phyloP scores from a whole-genome alignment of 805 yeast genomes.

The Teunomyces funiuensis region DNA sequence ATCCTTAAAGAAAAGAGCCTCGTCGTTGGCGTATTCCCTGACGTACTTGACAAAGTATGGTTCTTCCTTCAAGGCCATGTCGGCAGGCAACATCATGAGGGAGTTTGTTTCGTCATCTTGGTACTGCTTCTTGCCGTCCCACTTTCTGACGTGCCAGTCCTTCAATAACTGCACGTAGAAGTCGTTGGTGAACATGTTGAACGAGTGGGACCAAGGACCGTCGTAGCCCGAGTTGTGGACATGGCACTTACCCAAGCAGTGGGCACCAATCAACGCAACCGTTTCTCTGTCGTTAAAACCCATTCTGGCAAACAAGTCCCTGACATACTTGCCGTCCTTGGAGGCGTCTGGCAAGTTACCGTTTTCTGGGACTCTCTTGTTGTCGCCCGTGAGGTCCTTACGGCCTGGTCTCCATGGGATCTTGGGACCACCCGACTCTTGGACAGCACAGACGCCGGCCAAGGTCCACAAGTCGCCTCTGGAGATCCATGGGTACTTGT shows the following conservation, averaged over 20 bases:
- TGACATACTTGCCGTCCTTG: slow-evolving; percentile 44
- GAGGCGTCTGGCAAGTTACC: slow-evolving; percentile 54
- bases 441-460: slow-evolving; percentile 66
- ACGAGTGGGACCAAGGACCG: slow-evolving; percentile 43
- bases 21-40: slow-evolving; percentile 49
- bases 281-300: slow-evolving; percentile 41
- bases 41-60: slow-evolving; percentile 44
- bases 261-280: slow-evolving; percentile 45
- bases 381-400: slow-evolving; percentile 29
- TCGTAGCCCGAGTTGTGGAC: slow-evolving; percentile 36
- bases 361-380: slow-evolving; percentile 39
- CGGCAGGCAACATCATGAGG: slow-evolving; percentile 61
- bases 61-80: slow-evolving; percentile 52
- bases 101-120: slow-evolving; percentile 39
- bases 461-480: slow-evolving; percentile 72
- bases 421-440: slow-evolving; percentile 64
- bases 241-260: slow-evolving; percentile 42
- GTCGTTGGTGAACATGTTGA: slow-evolving; percentile 42
- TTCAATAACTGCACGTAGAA: slow-evolving; percentile 40
- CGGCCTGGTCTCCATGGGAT: slow-evolving; percentile 59
- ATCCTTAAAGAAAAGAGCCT: slow-evolving; percentile 49
- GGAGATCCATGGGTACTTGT: slow-evolving; percentile 58
- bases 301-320: slow-evolving; percentile 46
- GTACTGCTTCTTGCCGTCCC: slow-evolving; percentile 44
- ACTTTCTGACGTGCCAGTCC: slow-evolving; percentile 52